Percentiles rank a stretch among this genome's conserved stretches.
Evolutionary conservation across 2,329 filamentous ascomycete genomes (phyloP).

Genomic region (Ceratocystiopsis sp.): DNA sequence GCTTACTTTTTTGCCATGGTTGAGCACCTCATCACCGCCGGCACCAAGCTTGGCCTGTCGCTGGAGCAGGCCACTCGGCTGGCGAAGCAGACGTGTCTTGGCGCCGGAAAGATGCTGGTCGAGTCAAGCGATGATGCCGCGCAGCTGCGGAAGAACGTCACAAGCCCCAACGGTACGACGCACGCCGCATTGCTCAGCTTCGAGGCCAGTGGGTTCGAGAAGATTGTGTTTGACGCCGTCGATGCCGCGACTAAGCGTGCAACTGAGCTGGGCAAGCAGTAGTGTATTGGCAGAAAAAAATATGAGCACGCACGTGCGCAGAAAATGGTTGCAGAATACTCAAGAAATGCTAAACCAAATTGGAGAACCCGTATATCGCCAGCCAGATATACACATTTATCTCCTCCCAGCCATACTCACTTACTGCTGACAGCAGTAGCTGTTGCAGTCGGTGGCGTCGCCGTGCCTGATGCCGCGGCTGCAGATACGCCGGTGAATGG

Average conservation of each 20-base stretch:
- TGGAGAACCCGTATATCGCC: background rate
- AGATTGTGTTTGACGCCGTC: constrained; percentile 27
- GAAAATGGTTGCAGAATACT: background rate
- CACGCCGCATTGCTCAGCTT: constrained; percentile 31
- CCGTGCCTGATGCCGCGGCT: constrained; percentile 3
- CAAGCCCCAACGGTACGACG: constrained; percentile 34
- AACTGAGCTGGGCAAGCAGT: constrained; percentile 23
- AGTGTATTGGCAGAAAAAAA: background rate
- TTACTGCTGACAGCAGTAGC: too few relatives aligned
- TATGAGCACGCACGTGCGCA: background rate
- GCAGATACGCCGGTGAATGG: background rate
- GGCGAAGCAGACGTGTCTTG: constrained; percentile 32
- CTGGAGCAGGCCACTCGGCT: constrained; percentile 31
- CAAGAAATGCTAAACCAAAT: background rate
- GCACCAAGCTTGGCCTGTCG: constrained; percentile 25
- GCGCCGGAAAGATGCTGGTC: constrained; percentile 33
- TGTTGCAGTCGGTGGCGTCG: too few relatives aligned
- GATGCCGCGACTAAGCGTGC: constrained; percentile 26
- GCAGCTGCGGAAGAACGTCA: constrained; percentile 33
- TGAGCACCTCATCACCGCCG: constrained; percentile 30
- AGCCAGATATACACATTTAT: too few relatives aligned
- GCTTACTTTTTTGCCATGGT: constrained; percentile 37
- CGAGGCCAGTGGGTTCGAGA: constrained; percentile 24
- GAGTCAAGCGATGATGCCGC: constrained; percentile 26
- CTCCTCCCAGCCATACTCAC: too few relatives aligned